A percentile compares a stretch with the other conserved stretches of the same genome.
phyloP scores from a whole-genome alignment of 352 stramenopile genomes.

The Detonula confervacea region DNA sequence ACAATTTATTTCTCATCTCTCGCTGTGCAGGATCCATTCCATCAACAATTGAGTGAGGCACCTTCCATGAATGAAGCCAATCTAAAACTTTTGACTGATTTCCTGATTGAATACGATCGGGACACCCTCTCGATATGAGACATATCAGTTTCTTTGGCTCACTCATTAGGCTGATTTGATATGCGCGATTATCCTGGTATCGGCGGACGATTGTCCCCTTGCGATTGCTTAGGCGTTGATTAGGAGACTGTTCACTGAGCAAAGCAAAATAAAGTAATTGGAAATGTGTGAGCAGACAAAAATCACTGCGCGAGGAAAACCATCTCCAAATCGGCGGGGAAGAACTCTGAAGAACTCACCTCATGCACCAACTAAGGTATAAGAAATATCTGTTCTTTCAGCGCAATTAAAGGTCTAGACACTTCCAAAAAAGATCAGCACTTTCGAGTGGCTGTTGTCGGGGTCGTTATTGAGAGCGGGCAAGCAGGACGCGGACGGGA shows the following conservation, averaged over 20 bases:
- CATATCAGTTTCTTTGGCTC: constrained; percentile 49
- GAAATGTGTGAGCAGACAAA: background rate
- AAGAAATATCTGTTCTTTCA: too few relatives aligned
- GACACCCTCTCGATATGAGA: constrained; percentile 43
- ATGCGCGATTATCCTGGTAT: constrained; percentile 31
- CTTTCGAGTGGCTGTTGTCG: too few relatives aligned
- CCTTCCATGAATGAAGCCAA: constrained; percentile 40
- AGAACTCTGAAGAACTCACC: background rate
- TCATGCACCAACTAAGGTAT: background rate
- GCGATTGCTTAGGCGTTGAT: constrained; percentile 30
- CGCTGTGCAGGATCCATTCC: constrained; percentile 60
- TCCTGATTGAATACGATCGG: constrained; percentile 39
- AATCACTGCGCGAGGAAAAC: background rate
- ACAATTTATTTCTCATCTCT: constrained; percentile 69
- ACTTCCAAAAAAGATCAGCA: too few relatives aligned
- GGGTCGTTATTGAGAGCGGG: too few relatives aligned
- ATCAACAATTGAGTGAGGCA: constrained; percentile 60
- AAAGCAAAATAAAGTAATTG: background rate
- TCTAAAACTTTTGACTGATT: constrained; percentile 41
- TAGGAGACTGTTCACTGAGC: constrained; percentile 12
- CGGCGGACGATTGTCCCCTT: constrained; percentile 40
- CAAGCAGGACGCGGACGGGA: too few relatives aligned
- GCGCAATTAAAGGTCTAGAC: too few relatives aligned
- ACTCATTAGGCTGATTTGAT: constrained; percentile 34
- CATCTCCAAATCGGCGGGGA: too few relatives aligned